These are phyloP conservation scores for Trypethelium eluteriae DNA, from an alignment of 495 filamentous ascomycete genomes.

Conservation along the genomic window DNA sequence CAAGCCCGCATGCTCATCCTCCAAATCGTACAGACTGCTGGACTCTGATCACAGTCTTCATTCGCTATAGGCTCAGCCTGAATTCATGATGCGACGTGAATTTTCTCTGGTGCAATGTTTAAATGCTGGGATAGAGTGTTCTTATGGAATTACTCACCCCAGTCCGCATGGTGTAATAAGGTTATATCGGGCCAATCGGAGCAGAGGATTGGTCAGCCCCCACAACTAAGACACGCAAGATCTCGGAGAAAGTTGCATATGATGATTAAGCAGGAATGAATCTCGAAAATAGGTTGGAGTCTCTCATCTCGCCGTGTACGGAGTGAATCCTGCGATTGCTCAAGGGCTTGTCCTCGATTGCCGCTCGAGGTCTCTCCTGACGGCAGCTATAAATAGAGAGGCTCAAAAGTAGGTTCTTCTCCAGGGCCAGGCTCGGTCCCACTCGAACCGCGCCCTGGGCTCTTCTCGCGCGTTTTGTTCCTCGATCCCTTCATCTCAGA, in stretches of 20 bases:
- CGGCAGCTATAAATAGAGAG: no score
- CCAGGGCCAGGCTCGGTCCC: no score
- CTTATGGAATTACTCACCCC: slow-evolving; percentile 10
- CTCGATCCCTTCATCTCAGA: no score
- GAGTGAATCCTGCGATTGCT: no score
- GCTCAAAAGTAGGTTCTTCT: no score
- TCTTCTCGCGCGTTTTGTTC: no score
- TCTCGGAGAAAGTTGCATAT: slow-evolving; percentile 21
- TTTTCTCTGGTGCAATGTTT: slow-evolving; percentile 12
- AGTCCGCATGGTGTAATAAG: slow-evolving; percentile 9
- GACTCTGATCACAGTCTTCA: slow-evolving; percentile 14
- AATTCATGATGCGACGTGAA: slow-evolving; percentile 14
- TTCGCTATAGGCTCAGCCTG: slow-evolving; percentile 7
- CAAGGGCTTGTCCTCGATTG: no score
- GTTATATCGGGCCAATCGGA: background rate
- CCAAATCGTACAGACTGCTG: slow-evolving; percentile 14
- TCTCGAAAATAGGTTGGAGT: no score
- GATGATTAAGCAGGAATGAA: slow-evolving; percentile 9
- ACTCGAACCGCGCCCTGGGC: no score
- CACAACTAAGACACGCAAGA: slow-evolving; percentile 16
- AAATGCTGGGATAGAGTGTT: slow-evolving; percentile 13
- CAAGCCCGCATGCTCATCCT: slow-evolving; percentile 7
- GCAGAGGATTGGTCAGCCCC: slow-evolving; percentile 12
- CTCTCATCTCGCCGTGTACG: no score
- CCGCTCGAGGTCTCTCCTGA: no score